Base-by-base conservation (phyloP, 2,329 filamentous ascomycete species). In the Clarireedia paspali region DNA sequence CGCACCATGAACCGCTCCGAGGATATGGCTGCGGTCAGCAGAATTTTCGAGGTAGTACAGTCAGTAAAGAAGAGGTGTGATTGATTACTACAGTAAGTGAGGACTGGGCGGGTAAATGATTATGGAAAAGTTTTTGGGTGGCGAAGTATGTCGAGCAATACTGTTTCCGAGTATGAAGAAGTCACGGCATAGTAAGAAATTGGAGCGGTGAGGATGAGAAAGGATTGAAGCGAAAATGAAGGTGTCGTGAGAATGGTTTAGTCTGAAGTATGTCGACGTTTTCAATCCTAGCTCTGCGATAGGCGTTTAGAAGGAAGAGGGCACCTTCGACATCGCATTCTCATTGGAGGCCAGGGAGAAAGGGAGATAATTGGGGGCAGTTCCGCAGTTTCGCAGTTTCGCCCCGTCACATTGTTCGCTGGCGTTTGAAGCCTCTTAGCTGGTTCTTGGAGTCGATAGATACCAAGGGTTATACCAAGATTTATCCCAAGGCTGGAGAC, bases 21-120 rank as follows among this genome's bases (percentile, higher is more conserved):
- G 38, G 27, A 53, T 48, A n/a, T 48, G 44, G 23, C 50, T 40
- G 51, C 45, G 44, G 44, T 54, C 51, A 48, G 51, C 44, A 40
- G 20, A 24, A 40, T 49, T 17, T 30, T 7, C 7, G 27, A 30
- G 7, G 27, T 10, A 30, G 27, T 4, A 9, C 27, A 30, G 7
- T 9, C 27, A 40, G 12, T 40, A 40, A 34, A 34, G n/a, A 38
- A 38, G 27, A 53, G 4, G 42, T 46, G 42, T 46, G 42, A 6
- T n/a, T 47, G 44, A 30, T 30, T 30, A 30, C 27, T 30, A 30
- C 27, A 20, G 20, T 12, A 4, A 4, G 7, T 10, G 27, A 2
- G 1, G 44, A 30, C 34, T 54, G 24, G 30, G 24, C 14, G 51
- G 30, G 51, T 30, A 23, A 27, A 27, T 30, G 44, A 48, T 48